Evolutionary conservation across 306 rosid genomes (phyloP).

Genomic region (Vicia sativa): DNA sequence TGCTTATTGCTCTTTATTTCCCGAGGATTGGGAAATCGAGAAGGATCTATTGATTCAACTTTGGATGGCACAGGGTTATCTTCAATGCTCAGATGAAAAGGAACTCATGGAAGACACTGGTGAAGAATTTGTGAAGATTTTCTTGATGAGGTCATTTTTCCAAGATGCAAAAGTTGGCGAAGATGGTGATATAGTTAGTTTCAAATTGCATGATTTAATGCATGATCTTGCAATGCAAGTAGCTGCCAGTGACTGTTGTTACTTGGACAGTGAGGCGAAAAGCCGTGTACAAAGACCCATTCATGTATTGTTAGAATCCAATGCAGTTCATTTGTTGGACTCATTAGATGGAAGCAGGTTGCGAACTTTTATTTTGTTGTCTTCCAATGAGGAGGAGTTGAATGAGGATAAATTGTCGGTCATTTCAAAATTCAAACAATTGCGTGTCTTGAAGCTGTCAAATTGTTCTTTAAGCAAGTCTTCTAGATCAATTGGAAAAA

Average conservation of each 20-base stretch:
- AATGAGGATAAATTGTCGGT: neutral
- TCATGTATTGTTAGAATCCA: neutral
- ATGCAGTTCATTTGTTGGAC: neutral
- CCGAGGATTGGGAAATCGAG: conserved; percentile 1
- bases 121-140: neutral
- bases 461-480: neutral
- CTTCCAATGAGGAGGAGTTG: neutral
- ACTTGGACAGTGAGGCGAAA: neutral
- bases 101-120: conserved; percentile 7
- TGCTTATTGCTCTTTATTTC: conserved; percentile 24
- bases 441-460: conserved; percentile 1
- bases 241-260: neutral
- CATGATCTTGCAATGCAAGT: neutral
- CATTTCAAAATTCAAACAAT: neutral
- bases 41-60: conserved; percentile 31
- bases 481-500: neutral
- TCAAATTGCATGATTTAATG: neutral
- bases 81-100: neutral
- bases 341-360: neutral
- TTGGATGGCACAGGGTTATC: conserved; percentile 38
- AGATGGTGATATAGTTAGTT: neutral
- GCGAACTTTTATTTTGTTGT: neutral
- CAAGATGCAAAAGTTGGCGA: conserved; percentile 1
- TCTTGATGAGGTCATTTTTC: conserved; percentile 7
- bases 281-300: neutral